Conservation (phyloP, 352 stramenopile species). For the Phytophthora citrophthora region DNA sequence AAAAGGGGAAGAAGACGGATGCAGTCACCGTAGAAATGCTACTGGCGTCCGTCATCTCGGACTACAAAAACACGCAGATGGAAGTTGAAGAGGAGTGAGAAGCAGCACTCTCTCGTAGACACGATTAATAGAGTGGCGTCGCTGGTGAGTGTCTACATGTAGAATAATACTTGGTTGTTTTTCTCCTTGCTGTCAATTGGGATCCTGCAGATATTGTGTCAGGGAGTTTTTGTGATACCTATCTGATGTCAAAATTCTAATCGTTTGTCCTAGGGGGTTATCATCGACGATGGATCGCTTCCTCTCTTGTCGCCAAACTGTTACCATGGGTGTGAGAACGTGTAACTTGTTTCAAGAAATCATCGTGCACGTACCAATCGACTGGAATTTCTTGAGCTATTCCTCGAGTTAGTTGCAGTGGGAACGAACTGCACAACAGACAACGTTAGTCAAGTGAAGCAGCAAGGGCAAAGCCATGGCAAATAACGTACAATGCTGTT, state of each 20-base stretch:
- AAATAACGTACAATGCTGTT: constrained; percentile 46
- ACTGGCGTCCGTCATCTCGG: constrained; percentile 76
- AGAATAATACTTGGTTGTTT: constrained; percentile 14
- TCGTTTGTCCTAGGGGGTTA: constrained; percentile 2
- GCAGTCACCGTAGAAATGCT: constrained; percentile 82
- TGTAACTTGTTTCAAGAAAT: neutral
- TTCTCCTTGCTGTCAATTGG: neutral
- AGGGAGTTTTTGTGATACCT: no score
- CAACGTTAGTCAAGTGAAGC: constrained; percentile 3
- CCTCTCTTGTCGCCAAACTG: constrained; percentile 23
- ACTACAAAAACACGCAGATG: constrained; percentile 63
- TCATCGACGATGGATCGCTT: constrained; percentile 12
- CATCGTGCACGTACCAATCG: constrained; percentile 13
- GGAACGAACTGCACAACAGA: constrained; percentile 29
- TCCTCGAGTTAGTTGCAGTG: neutral
- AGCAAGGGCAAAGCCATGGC: neutral
- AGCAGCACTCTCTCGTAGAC: neutral
- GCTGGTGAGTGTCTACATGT: constrained; percentile 17
- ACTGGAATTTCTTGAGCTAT: constrained; percentile 13
- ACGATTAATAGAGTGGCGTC: constrained; percentile 15
- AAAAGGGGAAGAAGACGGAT: constrained; percentile 36
- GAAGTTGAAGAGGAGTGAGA: constrained; percentile 32
- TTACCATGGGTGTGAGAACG: neutral
- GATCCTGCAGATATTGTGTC: no score
- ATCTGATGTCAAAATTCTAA: no score